Evolutionary conservation across 352 stramenopile genomes (phyloP).

Genomic region (Phytophthora sp.): DNA sequence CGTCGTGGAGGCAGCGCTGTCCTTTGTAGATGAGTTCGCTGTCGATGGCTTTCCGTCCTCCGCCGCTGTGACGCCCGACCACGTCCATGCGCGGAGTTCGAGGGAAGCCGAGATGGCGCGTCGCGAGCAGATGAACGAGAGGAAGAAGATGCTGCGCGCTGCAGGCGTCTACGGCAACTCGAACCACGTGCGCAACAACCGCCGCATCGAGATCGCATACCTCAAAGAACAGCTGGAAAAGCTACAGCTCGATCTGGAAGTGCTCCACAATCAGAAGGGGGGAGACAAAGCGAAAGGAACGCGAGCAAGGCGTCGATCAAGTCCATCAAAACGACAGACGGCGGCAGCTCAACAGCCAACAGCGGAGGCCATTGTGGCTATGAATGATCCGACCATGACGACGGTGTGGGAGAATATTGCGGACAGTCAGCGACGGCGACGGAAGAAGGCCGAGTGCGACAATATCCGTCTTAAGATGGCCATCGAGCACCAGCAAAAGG

Average conservation of each 20-base stretch:
- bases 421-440: conserved; percentile 35
- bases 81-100: too few species aligned
- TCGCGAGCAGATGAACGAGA: conserved; percentile 19
- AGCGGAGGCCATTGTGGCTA: conserved; percentile 9
- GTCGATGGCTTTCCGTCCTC: too few species aligned
- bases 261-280: conserved; percentile 24
- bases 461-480: conserved; percentile 49
- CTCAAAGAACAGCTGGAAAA: conserved; percentile 41
- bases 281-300: background rate
- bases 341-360: background rate
- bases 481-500: conserved; percentile 40
- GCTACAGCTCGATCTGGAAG: conserved; percentile 36
- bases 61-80: too few species aligned
- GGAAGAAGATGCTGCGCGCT: conserved; percentile 30
- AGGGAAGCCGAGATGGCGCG: background rate
- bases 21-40: conserved; percentile 38
- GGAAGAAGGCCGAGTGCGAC: conserved; percentile 41
- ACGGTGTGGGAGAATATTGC: conserved; percentile 35
- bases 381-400: conserved; percentile 18
- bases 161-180: conserved; percentile 35
- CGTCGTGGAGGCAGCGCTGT: conserved; percentile 32
- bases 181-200: conserved; percentile 43
- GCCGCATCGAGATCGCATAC: conserved; percentile 47
- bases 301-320: background rate
- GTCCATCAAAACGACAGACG: background rate